Percentiles rank a stretch among this genome's conserved stretches.
Conservation (phyloP, 306 rosid species). For the Vigna trinervia region DNA sequence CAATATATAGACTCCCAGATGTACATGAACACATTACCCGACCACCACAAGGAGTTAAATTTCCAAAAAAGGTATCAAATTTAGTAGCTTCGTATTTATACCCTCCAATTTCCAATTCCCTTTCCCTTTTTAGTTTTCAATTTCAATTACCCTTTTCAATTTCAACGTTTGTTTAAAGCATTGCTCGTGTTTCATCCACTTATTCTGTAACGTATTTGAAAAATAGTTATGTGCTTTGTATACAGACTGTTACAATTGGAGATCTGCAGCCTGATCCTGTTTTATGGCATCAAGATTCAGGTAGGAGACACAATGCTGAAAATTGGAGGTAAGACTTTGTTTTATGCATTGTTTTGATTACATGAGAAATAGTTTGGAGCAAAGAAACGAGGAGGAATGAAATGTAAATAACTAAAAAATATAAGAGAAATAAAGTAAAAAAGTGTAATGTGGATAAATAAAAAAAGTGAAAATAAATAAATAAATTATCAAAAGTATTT, state of each 20-base stretch:
- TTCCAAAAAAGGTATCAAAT: constrained; percentile 74
- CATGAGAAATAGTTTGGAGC: background rate
- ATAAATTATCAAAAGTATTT: too few relatives aligned
- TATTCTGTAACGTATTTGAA: background rate
- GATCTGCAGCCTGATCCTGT: constrained; percentile 81
- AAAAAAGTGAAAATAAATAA: background rate
- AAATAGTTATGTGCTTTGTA: background rate
- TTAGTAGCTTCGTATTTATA: constrained; percentile 19
- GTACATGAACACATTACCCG: constrained; percentile 70
- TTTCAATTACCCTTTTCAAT: constrained; percentile 11
- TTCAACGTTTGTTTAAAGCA: background rate
- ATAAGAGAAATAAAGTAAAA: too few relatives aligned
- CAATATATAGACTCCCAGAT: constrained; percentile 82
- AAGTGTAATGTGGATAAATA: background rate
- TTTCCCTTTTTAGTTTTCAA: background rate
- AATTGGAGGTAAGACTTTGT: constrained; percentile 59
- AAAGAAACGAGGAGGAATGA: background rate
- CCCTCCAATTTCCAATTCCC: background rate
- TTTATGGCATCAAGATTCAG: constrained; percentile 91
- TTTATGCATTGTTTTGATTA: background rate
- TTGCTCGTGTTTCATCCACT: constrained; percentile 2
- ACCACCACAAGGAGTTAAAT: constrained; percentile 78
- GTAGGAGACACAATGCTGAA: constrained; percentile 48
- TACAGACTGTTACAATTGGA: constrained; percentile 68
- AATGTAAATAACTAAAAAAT: too few relatives aligned